These are phyloP conservation scores for Acer campestre DNA, from an alignment of 345 rosid species.

Conservation along the genomic window DNA sequence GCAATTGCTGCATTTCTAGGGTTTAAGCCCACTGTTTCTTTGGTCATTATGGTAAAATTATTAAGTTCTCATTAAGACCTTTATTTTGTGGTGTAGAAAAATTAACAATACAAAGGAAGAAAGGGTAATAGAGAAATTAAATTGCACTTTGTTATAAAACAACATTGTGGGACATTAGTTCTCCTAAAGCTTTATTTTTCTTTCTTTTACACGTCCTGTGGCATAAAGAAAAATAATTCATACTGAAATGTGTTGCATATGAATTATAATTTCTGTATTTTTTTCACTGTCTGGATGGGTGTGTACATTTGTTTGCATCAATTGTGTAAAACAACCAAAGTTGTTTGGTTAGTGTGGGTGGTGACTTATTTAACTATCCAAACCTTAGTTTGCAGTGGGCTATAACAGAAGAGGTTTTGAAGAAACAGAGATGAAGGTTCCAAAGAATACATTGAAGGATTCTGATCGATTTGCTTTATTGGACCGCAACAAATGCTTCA, in stretches of 20 bases:
- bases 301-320: not conserved
- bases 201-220: not conserved
- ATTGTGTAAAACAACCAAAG: not conserved
- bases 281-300: not conserved
- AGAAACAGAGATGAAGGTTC: constrained; percentile 47
- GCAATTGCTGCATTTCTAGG: not conserved
- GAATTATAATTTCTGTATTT: no score
- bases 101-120: not conserved
- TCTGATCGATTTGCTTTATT: constrained; percentile 48
- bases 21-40: not conserved
- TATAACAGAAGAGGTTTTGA: constrained; percentile 86
- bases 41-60: not conserved
- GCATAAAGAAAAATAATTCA: not conserved
- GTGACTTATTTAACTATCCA: not conserved
- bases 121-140: not conserved
- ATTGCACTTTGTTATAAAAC: not conserved
- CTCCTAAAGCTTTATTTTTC: not conserved
- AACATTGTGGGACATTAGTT: not conserved
- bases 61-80: not conserved
- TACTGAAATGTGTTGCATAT: not conserved
- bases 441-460: constrained; percentile 41
- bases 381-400: constrained; percentile 81
- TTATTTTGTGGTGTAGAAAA: not conserved
- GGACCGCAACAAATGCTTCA: constrained; percentile 82
- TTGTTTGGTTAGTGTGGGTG: constrained; percentile 6